These are phyloP conservation scores for Tricholoma sp. DNA, from an alignment of 768 basidiomycete species.

Conservation along the genomic window DNA sequence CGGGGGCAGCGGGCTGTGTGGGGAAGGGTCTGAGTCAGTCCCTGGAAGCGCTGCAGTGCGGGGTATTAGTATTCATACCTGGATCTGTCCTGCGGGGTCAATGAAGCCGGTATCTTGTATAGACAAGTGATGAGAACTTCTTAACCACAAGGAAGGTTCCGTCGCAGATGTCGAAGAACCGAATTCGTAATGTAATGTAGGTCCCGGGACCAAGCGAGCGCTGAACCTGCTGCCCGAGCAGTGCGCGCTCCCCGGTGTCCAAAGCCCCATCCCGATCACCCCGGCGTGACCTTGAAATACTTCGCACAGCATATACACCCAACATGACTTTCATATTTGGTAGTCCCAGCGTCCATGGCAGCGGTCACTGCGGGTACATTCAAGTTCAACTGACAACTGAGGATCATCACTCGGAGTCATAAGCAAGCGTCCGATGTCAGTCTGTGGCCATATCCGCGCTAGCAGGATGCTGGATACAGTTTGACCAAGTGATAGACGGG, in stretches of 20 bases:
- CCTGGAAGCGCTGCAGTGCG: not conserved
- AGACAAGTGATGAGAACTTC: not conserved
- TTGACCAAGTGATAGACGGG: not conserved
- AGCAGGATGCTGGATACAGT: not conserved
- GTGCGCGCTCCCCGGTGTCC: too few relatives aligned
- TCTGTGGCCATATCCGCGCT: not conserved
- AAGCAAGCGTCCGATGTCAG: not conserved
- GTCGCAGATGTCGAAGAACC: not conserved
- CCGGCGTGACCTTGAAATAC: not conserved
- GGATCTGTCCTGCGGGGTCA: not conserved
- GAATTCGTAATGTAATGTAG: not conserved
- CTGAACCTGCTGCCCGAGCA: not conserved
- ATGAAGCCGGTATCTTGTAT: not conserved
- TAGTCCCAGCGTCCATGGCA: not conserved
- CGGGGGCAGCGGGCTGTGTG: not conserved
- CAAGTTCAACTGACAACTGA: not conserved
- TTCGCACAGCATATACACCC: not conserved
- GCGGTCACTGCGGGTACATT: not conserved
- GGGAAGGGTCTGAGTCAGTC: not conserved
- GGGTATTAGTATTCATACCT: not conserved
- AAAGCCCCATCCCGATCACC: not conserved
- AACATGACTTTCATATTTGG: not conserved
- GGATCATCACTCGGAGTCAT: not conserved
- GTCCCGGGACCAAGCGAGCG: constrained; percentile 1
- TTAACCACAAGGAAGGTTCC: not conserved